phyloP scores from a whole-genome alignment of 108 stramenopile genomes.

The Schizochytrium sp. region DNA sequence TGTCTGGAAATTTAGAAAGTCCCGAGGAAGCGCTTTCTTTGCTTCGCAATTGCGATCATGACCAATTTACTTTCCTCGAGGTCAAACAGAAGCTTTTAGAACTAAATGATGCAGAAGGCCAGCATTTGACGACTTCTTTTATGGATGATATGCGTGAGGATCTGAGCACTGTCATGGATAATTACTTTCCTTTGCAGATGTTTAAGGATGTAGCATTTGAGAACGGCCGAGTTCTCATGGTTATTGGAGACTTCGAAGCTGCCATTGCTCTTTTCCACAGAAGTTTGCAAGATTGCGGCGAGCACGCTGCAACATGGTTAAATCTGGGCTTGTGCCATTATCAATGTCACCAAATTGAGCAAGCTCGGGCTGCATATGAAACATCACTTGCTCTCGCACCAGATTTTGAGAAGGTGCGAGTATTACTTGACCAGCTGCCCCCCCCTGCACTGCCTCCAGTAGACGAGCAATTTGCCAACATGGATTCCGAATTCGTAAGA shows the following conservation, averaged over 20 bases:
- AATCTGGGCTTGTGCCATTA: constrained; percentile 30
- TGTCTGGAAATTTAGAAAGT: background rate
- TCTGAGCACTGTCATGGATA: background rate
- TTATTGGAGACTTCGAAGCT: background rate
- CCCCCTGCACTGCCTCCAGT: too few species aligned
- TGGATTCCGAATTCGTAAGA: too few species aligned
- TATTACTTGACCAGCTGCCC: background rate
- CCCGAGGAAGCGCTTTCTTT: background rate
- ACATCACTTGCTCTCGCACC: background rate
- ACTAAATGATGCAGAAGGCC: too few species aligned
- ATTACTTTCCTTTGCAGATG: background rate
- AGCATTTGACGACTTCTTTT: too few species aligned
- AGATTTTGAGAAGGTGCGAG: background rate
- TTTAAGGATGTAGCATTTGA: constrained; percentile 45
- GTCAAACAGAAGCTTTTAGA: background rate
- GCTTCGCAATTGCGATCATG: background rate
- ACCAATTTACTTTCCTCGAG: background rate
- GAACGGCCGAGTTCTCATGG: constrained; percentile 37
- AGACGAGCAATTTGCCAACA: too few species aligned
- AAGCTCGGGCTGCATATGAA: constrained; percentile 12
- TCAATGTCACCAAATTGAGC: background rate
- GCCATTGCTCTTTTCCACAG: background rate
- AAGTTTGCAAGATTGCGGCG: background rate
- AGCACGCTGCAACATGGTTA: background rate
- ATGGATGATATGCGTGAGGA: background rate